Evolutionary conservation across 306 rosid genomes (phyloP).

Genomic region (Crotalaria pallida): DNA sequence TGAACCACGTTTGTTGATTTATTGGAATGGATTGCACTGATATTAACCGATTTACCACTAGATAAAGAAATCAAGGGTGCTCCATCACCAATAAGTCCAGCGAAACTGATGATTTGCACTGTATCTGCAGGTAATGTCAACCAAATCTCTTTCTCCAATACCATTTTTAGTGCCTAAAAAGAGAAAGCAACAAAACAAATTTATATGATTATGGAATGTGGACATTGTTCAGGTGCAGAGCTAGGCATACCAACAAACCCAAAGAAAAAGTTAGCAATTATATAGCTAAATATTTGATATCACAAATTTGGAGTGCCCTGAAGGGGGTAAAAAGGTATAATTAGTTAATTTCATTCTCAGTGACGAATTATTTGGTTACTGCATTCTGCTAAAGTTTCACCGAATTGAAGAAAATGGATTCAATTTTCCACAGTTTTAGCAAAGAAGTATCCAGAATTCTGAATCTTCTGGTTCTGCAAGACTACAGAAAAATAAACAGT

Average conservation of each 20-base stretch:
- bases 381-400: slow-evolving; percentile 15
- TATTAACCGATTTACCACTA: slow-evolving; percentile 39
- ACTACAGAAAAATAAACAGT: slow-evolving; percentile 13
- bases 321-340: not conserved
- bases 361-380: slow-evolving; percentile 1
- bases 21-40: slow-evolving; percentile 38
- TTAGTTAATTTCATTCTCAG: not conserved
- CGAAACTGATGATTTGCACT: slow-evolving; percentile 74
- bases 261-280: slow-evolving; percentile 19
- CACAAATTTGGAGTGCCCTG: not conserved
- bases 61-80: slow-evolving; percentile 76
- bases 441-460: not conserved
- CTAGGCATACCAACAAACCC: slow-evolving; percentile 11
- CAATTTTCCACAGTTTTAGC: slow-evolving; percentile 11
- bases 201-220: not conserved
- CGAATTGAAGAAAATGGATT: slow-evolving; percentile 3
- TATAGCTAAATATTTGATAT: slow-evolving; percentile 2
- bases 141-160: slow-evolving; percentile 92
- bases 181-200: slow-evolving; percentile 13
- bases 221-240: slow-evolving; percentile 7
- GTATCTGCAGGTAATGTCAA: slow-evolving; percentile 71
- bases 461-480: not conserved
- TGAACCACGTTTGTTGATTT: slow-evolving; percentile 45
- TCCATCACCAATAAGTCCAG: slow-evolving; percentile 98
- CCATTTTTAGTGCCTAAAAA: slow-evolving; percentile 91